Percentiles rank a stretch among this genome's conserved stretches.
These are phyloP conservation scores for Boletellus emodensis DNA, from an alignment of 768 basidiomycete species.

Conservation along the genomic window DNA sequence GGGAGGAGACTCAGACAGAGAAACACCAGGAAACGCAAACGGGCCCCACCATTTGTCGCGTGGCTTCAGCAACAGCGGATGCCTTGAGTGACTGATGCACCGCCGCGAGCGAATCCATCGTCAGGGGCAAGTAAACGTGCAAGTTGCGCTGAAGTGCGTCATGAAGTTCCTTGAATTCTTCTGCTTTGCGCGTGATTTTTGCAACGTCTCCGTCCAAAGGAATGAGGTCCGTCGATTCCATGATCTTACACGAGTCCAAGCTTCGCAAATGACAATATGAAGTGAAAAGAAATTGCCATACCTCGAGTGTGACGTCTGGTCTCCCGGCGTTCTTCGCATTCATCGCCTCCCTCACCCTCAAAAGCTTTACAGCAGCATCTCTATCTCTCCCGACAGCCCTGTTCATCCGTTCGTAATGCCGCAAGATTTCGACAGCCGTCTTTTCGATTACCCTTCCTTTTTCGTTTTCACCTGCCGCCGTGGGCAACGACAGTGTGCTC, in stretches of 20 bases:
- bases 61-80: slow-evolving; percentile 67
- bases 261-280: neutral
- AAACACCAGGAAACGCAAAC: slow-evolving; percentile 8
- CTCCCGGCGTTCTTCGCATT: slow-evolving; percentile 68
- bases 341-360: slow-evolving; percentile 79
- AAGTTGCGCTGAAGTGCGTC: slow-evolving; percentile 87
- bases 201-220: slow-evolving; percentile 83
- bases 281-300: slow-evolving; percentile 34
- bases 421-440: slow-evolving; percentile 73
- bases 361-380: slow-evolving; percentile 68
- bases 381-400: slow-evolving; percentile 66
- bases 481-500: slow-evolving; percentile 67
- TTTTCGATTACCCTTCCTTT: slow-evolving; percentile 66
- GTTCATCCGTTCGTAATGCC: slow-evolving; percentile 76
- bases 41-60: slow-evolving; percentile 64
- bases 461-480: slow-evolving; percentile 45
- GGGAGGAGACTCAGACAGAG: slow-evolving; percentile 26
- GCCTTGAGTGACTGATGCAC: slow-evolving; percentile 76
- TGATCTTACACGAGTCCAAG: slow-evolving; percentile 46
- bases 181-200: slow-evolving; percentile 79
- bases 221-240: slow-evolving; percentile 83
- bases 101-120: slow-evolving; percentile 88
- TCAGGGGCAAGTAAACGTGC: slow-evolving; percentile 80
- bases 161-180: slow-evolving; percentile 84
- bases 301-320: slow-evolving; percentile 78